Base-by-base conservation (phyloP, 306 rosid genomes). In the Cucumis melo region DNA sequence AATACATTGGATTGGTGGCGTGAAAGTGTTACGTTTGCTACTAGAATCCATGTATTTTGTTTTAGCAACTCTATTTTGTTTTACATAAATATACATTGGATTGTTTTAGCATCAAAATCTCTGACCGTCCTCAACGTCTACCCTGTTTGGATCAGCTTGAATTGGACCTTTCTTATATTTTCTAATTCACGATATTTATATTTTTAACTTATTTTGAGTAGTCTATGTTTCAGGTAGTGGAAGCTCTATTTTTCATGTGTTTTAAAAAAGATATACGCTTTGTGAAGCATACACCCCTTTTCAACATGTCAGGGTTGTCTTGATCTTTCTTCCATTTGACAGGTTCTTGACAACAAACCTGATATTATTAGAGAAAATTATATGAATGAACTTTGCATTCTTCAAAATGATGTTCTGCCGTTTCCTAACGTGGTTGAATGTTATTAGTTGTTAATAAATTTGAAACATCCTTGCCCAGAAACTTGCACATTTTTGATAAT, bases 341-440 rank as follows among this genome's bases (percentile, higher is more conserved):
- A 94, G 98, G 98, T 94, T 79, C 97, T 94, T 84, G 99, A 97
- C 56, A 94, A 87, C 86, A 87, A 97, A 85, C 99, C 99, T 8
- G 99, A 94, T 79, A 94, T 94, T 77, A 92, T 94, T 23, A 89
- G 99, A 87, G 99, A 94, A 90, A 97, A 94, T 87, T 94, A 94
- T 83, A 92, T 94, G 99, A 94, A 90, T 82, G 99, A 94, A 76
- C 97, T 94, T 51, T 94, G 99, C 89, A 92, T 94, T 83, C 99
- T 94, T 85, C 99, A 94, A 85, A 96, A 94, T 75, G 99, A 94
- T 16, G 99, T 94, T 85, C 99, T 97, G 67, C 56, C 99, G 75
- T 94, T 94, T 85, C 97, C 99, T 66, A 92, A 90, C 83, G 86
- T 90, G 90, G 99, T 94, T 79, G 77, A 78, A 55, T 21, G 78